A percentile compares a stretch with the other conserved stretches of the same genome.
Conservation (phyloP, 148 eudicot species). For the Agrostemma githago region DNA sequence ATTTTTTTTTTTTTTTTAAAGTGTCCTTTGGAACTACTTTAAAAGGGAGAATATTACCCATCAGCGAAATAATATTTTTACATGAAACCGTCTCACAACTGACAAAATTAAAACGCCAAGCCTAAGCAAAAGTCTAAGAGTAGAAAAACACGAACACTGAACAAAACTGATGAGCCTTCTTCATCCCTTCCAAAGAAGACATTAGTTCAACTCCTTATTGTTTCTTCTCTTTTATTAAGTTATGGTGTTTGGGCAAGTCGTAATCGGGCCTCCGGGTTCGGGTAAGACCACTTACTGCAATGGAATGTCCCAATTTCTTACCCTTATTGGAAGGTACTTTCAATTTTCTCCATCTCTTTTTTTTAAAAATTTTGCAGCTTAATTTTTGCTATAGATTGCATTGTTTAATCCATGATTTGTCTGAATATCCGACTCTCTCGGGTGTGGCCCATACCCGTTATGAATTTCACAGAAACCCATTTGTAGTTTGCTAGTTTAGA, state of each 20-base stretch:
- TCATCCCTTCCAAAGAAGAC: too few species aligned
- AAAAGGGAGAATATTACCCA: too few species aligned
- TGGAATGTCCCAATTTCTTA: constrained; percentile 91
- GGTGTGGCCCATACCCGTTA: too few species aligned
- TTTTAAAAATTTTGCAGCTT: neutral
- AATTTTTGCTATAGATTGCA: neutral
- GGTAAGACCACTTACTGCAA: constrained; percentile 97
- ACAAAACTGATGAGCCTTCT: too few species aligned
- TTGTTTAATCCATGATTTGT: neutral
- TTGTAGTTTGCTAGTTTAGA: neutral
- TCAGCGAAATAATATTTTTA: too few species aligned
- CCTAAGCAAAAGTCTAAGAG: too few species aligned
- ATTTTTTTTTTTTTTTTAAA: too few species aligned
- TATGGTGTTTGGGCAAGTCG: constrained; percentile 92
- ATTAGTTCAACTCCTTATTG: too few species aligned
- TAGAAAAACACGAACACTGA: too few species aligned
- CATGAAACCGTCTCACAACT: too few species aligned
- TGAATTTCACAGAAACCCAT: neutral
- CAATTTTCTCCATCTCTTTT: neutral
- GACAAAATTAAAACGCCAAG: too few species aligned
- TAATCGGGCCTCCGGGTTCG: constrained; percentile 96
- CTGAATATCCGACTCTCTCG: neutral
- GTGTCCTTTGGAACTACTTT: too few species aligned
- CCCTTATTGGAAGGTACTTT: constrained; percentile 63
- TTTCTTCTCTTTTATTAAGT: neutral